Percentiles rank a stretch among this genome's conserved stretches.
phyloP scores from a whole-genome alignment of 208 protist species.

The Trypanosoma caninum region DNA sequence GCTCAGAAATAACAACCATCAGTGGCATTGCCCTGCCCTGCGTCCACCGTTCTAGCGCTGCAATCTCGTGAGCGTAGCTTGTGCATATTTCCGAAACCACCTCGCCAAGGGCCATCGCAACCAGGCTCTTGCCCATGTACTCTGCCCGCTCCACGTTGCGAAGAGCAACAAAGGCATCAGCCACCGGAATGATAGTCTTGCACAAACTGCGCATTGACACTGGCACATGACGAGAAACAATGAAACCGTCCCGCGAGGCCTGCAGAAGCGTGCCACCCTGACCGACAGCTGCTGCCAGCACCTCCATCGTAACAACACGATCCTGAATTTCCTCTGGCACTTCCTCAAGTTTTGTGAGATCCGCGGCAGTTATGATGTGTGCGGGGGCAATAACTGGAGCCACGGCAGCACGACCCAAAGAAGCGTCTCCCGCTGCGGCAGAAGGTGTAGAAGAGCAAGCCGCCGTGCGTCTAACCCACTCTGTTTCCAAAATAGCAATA shows the following conservation, averaged over 20 bases:
- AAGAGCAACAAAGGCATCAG: conserved; percentile 74
- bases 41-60: conserved; percentile 64
- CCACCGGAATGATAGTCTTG: conserved; percentile 66
- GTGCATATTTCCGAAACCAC: conserved; percentile 77
- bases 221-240: conserved; percentile 50
- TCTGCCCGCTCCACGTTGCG: conserved; percentile 61
- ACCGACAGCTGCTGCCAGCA: conserved; percentile 65
- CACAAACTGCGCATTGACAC: conserved; percentile 64
- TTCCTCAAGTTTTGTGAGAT: conserved; percentile 39
- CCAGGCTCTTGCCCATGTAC: conserved; percentile 64
- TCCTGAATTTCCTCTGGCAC: conserved; percentile 86
- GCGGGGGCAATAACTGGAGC: no score
- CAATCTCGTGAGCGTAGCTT: conserved; percentile 74
- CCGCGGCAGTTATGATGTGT: conserved; percentile 10
- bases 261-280: conserved; percentile 50
- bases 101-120: conserved; percentile 85
- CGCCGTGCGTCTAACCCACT: conserved; percentile 51
- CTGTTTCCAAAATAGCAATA: conserved; percentile 80
- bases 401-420: no score
- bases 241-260: conserved; percentile 44
- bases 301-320: conserved; percentile 50
- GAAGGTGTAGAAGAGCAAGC: neutral
- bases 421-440: no score
- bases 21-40: conserved; percentile 62
- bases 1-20: conserved; percentile 80